Percentiles rank a stretch among this genome's conserved stretches.
These are phyloP conservation scores for Teunomyces panamensis DNA, from an alignment of 805 yeast species.

Conservation along the genomic window DNA sequence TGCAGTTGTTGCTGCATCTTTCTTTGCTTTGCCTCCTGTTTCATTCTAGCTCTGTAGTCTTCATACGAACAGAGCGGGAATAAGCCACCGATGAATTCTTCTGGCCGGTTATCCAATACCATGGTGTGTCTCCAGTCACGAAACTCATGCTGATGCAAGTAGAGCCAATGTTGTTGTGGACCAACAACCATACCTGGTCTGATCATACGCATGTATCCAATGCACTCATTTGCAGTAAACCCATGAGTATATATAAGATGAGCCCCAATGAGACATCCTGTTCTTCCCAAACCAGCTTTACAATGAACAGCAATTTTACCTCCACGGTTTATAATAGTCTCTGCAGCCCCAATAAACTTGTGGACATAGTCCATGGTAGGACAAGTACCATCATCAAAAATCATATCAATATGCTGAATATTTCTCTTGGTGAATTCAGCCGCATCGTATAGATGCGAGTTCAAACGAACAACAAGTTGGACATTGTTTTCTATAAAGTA, in stretches of 20 bases:
- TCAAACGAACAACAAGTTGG: conserved; percentile 84
- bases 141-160: conserved; percentile 92
- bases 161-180: conserved; percentile 98
- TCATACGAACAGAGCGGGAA: conserved; percentile 62
- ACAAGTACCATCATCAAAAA: conserved; percentile 97
- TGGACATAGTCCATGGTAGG: conserved; percentile 93
- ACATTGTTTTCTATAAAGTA: conserved; percentile 74
- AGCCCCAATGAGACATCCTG: conserved; percentile 97
- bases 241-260: conserved; percentile 95
- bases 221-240: conserved; percentile 95
- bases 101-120: conserved; percentile 69
- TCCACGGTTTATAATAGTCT: conserved; percentile 76
- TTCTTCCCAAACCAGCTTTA: conserved; percentile 96
- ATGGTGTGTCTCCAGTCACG: conserved; percentile 94
- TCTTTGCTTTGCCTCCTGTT: conserved; percentile 39
- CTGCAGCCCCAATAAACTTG: conserved; percentile 92
- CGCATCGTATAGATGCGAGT: conserved; percentile 87
- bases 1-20: conserved; percentile 32
- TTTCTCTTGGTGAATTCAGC: conserved; percentile 78
- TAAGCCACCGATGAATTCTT: conserved; percentile 64
- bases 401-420: conserved; percentile 90
- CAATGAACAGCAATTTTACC: conserved; percentile 99
- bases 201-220: conserved; percentile 92
- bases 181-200: conserved; percentile 99
- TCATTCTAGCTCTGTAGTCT: conserved; percentile 54